Percentiles rank a stretch among this genome's conserved stretches.
Evolutionary conservation across 768 basidiomycete species (phyloP).

Genomic region (Xerocomellus chrysenteron): DNA sequence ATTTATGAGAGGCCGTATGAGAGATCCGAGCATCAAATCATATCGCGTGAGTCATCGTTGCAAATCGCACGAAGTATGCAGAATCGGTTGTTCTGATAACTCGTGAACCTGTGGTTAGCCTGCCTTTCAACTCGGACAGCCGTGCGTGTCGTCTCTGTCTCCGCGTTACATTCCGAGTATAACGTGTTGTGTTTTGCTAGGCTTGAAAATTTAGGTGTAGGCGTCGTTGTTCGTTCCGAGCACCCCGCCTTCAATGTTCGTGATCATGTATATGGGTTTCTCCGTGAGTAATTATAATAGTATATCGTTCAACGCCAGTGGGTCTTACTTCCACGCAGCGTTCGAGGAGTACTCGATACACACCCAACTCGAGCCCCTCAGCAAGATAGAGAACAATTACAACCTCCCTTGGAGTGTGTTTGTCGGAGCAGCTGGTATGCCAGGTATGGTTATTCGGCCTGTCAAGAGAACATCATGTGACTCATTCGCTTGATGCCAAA

Average conservation of each 20-base stretch:
- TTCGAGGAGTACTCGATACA: constrained; percentile 20
- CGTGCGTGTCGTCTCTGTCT: constrained; percentile 2
- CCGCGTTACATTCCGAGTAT: too few relatives aligned
- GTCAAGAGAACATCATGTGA: constrained; percentile 1
- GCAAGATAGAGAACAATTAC: constrained; percentile 26
- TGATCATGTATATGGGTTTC: constrained; percentile 21
- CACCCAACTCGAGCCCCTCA: neutral
- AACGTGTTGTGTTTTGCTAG: neutral
- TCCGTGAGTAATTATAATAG: constrained; percentile 37
- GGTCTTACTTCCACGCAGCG: constrained; percentile 39
- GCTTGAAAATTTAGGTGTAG: constrained; percentile 40
- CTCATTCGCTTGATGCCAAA: neutral
- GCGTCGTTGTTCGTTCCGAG: constrained; percentile 22
- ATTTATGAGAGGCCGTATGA: constrained; percentile 45
- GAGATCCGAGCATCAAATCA: constrained; percentile 11
- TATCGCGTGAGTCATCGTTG: constrained; percentile 7
- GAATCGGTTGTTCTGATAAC: neutral
- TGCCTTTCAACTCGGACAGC: constrained; percentile 14
- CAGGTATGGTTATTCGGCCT: constrained; percentile 8
- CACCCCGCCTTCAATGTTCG: constrained; percentile 2
- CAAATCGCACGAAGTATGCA: neutral
- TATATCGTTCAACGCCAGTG: constrained; percentile 34
- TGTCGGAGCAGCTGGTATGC: constrained; percentile 34
- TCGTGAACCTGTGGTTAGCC: neutral
- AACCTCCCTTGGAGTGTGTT: constrained; percentile 32